These are phyloP conservation scores for Penicillium sp. DNA, from an alignment of 2,329 filamentous ascomycete species.

Conservation along the genomic window DNA sequence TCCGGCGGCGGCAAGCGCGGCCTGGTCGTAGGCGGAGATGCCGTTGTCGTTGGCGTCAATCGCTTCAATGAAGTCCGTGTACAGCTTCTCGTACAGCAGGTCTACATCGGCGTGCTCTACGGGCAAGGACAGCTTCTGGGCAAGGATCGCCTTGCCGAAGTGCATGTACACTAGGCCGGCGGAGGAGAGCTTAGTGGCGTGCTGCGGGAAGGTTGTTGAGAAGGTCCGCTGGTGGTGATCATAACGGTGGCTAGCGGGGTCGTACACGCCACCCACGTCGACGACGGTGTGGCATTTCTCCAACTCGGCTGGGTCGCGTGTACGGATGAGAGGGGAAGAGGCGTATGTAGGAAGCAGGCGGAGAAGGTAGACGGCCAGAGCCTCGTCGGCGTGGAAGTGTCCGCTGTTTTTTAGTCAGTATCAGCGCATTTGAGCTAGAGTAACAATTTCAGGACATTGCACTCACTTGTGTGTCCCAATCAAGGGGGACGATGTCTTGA, in stretches of 20 bases:
- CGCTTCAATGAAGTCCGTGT: constrained; percentile 90
- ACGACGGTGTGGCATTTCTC: constrained; percentile 89
- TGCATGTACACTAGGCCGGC: constrained; percentile 95
- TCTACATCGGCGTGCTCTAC: constrained; percentile 66
- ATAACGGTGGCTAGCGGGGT: constrained; percentile 72
- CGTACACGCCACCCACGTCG: constrained; percentile 95
- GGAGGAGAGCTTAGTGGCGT: constrained; percentile 84
- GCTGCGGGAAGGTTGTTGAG: constrained; percentile 76
- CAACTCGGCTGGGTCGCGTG: constrained; percentile 76
- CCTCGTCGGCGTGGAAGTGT: constrained; percentile 98
- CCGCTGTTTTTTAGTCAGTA: constrained; percentile 51
- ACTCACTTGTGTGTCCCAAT: constrained; percentile 88
- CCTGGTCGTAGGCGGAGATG: constrained; percentile 75
- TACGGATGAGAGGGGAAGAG: constrained; percentile 73
- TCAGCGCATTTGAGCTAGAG: background rate
- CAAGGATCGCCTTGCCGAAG: constrained; percentile 83
- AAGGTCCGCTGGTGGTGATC: constrained; percentile 98
- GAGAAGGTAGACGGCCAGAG: constrained; percentile 93
- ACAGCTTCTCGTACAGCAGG: constrained; percentile 82
- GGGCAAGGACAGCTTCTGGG: constrained; percentile 59
- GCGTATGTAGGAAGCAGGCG: constrained; percentile 80
- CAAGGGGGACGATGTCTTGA: constrained; percentile 70
- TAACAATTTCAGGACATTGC: background rate
- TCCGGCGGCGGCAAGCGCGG: constrained; percentile 65
- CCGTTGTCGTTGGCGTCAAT: constrained; percentile 98